Evolutionary conservation across 805 yeast genomes (phyloP).

Genomic region (Tetrapisispora nanseiensis): DNA sequence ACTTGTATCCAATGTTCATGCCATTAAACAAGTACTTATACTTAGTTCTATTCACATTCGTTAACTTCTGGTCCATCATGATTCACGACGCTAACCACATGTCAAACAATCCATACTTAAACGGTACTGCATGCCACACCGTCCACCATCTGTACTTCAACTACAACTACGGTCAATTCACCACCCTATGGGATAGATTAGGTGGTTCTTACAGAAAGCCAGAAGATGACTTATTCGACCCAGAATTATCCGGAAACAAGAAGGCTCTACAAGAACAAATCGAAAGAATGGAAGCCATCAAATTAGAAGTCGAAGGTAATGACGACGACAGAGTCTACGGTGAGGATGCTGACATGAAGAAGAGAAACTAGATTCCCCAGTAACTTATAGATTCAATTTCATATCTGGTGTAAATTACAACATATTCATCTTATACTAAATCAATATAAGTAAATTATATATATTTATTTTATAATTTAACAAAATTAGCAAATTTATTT

Average conservation of each 20-base stretch:
- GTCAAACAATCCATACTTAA: conserved; percentile 86
- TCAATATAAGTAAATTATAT: background rate
- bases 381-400: background rate
- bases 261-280: conserved; percentile 64
- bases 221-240: conserved; percentile 74
- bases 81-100: conserved; percentile 96
- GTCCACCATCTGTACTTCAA: conserved; percentile 94
- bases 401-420: background rate
- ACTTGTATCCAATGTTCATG: conserved; percentile 80
- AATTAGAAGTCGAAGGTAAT: conserved; percentile 70
- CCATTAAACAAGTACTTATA: conserved; percentile 86
- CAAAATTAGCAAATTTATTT: no score
- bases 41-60: conserved; percentile 74
- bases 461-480: background rate
- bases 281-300: conserved; percentile 66
- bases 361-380: background rate
- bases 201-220: conserved; percentile 93
- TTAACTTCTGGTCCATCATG: conserved; percentile 97
- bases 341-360: background rate
- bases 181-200: conserved; percentile 95
- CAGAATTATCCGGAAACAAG: conserved; percentile 44
- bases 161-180: conserved; percentile 96
- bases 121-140: conserved; percentile 98
- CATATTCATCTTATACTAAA: background rate
- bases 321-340: conserved; percentile 66